Percentiles rank a stretch among this genome's conserved stretches.
phyloP scores from a whole-genome alignment of 163 green algal genomes.

The Coccomyxa subellipsoidea region DNA sequence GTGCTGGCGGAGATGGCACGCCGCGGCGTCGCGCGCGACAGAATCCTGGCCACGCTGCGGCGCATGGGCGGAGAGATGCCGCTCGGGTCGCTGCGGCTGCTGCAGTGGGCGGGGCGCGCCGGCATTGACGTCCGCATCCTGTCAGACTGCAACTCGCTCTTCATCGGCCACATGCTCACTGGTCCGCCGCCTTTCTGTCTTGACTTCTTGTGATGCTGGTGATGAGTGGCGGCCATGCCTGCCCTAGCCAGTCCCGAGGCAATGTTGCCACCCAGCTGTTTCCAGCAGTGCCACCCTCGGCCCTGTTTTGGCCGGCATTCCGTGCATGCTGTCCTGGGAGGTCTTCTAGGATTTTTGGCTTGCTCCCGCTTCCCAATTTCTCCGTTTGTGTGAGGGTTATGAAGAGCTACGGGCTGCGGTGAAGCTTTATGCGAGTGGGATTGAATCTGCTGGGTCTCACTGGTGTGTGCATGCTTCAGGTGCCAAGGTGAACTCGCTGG shows the following conservation, averaged over 20 bases:
- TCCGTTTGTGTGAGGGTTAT: no score
- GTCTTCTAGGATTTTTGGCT: no score
- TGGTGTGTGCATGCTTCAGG: conserved; percentile 19
- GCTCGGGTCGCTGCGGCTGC: conserved; percentile 31
- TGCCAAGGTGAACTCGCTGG: conserved; percentile 38
- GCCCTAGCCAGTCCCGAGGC: no score
- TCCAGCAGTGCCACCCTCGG: no score
- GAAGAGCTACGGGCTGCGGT: no score
- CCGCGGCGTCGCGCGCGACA: conserved; percentile 62
- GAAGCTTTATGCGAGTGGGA: no score
- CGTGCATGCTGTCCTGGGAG: no score
- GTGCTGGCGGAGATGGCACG: conserved; percentile 71
- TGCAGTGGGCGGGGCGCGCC: conserved; percentile 40
- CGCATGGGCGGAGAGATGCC: conserved; percentile 65
- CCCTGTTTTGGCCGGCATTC: no score
- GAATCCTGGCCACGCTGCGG: conserved; percentile 52
- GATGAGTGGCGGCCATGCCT: no score
- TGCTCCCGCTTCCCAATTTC: no score
- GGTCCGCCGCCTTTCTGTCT: not conserved
- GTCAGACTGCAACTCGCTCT: conserved; percentile 77
- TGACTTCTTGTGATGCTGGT: no score
- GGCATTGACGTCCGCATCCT: conserved; percentile 57
- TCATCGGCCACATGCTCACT: conserved; percentile 73
- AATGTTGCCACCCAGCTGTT: no score
- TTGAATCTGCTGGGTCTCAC: not conserved